A percentile compares a stretch with the other conserved stretches of the same genome.
Conservation (phyloP, 2,329 filamentous ascomycete genomes). For the Xylogone sp. region DNA sequence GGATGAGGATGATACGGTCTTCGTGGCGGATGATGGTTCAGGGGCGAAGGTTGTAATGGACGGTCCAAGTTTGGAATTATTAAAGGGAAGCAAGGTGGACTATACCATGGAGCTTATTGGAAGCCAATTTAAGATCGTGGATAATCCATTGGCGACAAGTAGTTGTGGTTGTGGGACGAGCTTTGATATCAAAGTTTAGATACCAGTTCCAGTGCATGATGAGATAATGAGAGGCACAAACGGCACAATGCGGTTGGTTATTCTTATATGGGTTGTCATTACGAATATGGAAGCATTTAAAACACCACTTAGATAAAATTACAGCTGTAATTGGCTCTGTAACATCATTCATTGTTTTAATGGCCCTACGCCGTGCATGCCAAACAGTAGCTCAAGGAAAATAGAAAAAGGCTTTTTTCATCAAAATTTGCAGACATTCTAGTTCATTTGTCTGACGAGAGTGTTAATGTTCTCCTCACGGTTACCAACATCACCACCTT, state of each 20-base stretch:
- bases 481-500: conserved; percentile 98
- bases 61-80: conserved; percentile 76
- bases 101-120: conserved; percentile 95
- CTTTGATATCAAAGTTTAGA: conserved; percentile 80
- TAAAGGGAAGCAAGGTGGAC: conserved; percentile 93
- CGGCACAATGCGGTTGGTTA: no score
- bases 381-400: conserved; percentile 15
- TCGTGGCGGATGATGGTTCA: conserved; percentile 61
- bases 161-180: conserved; percentile 97
- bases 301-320: conserved; percentile 1
- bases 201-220: no score
- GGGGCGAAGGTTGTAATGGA: conserved; percentile 86
- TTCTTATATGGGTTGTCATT: background rate
- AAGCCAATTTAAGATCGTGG: conserved; percentile 92
- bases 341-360: conserved; percentile 11
- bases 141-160: conserved; percentile 87
- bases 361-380: conserved; percentile 20
- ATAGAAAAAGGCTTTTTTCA: conserved; percentile 9
- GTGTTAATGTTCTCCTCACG: conserved; percentile 95
- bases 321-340: background rate
- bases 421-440: conserved; percentile 33
- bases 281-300: background rate
- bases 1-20: conserved; percentile 78
- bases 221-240: no score
- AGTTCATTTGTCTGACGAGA: conserved; percentile 99